Evolutionary conservation across 1,139 yeast genomes (phyloP).

Genomic region (Scheffersomyces lignicola): DNA sequence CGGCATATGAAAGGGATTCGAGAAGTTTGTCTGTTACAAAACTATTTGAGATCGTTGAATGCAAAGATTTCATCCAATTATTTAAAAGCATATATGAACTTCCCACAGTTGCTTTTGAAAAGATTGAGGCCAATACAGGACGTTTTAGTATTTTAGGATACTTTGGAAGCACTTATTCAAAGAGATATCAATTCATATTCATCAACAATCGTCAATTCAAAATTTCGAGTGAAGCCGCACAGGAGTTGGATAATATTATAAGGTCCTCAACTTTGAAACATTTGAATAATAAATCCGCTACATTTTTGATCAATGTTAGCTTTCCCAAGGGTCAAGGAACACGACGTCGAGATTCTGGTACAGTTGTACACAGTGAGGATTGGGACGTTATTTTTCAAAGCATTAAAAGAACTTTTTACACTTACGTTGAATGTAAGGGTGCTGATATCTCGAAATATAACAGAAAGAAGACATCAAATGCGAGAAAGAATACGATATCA

Average conservation of each 20-base stretch:
- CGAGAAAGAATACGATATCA: too few relatives aligned
- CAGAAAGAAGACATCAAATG: too few relatives aligned
- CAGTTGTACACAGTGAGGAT: too few relatives aligned
- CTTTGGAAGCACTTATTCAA: constrained; percentile 29
- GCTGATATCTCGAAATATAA: too few relatives aligned
- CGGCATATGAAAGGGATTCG: constrained; percentile 15
- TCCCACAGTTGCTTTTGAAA: constrained; percentile 13
- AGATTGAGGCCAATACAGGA: constrained; percentile 21
- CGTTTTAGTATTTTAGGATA: constrained; percentile 27
- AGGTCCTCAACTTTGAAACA: too few relatives aligned
- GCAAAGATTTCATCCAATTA: constrained; percentile 10
- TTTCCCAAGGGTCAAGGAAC: constrained; percentile 34
- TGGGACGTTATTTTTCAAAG: constrained; percentile 24
- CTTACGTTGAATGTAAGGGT: too few relatives aligned
- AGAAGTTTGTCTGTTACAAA: too few relatives aligned
- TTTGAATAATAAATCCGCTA: constrained; percentile 33
- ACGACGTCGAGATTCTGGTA: constrained; percentile 43
- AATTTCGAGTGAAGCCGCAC: constrained; percentile 16
- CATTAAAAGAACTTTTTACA: too few relatives aligned
- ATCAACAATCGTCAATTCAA: constrained; percentile 42
- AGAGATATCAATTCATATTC: constrained; percentile 45
- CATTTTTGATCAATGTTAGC: constrained; percentile 34
- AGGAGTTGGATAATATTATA: too few relatives aligned
- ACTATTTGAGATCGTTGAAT: too few relatives aligned
- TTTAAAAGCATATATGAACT: constrained; percentile 10